phyloP scores from a whole-genome alignment of 176 grass and related monocot species.

The Ananas comosus region DNA sequence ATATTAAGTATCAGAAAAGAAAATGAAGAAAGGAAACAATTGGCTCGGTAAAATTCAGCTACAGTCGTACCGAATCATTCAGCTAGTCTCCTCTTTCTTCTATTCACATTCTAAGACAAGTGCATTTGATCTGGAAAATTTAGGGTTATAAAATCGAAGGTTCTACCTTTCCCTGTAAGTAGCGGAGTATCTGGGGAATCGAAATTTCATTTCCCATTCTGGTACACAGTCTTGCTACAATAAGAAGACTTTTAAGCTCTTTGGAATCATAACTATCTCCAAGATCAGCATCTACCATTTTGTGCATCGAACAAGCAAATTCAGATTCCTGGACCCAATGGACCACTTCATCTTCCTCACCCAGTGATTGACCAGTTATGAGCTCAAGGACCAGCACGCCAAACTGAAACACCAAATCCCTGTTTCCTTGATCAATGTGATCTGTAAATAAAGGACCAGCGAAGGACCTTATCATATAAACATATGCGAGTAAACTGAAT shows the following conservation, averaged over 20 bases:
- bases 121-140: neutral
- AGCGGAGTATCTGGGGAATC: conserved; percentile 66
- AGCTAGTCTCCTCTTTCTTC: neutral
- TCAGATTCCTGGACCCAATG: conserved; percentile 77
- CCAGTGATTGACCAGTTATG: conserved; percentile 71
- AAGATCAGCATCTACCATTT: conserved; percentile 95
- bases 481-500: neutral
- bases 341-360: conserved; percentile 63
- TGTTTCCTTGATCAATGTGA: conserved; percentile 41
- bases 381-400: conserved; percentile 90
- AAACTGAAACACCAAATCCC: conserved; percentile 66
- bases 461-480: neutral
- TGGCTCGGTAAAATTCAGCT: no score
- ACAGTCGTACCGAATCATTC: neutral
- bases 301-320: conserved; percentile 48
- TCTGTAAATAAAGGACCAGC: conserved; percentile 30
- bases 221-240: conserved; percentile 80
- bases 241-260: conserved; percentile 68
- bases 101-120: conserved; percentile 16
- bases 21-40: neutral
- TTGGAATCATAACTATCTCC: conserved; percentile 59
- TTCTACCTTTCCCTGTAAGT: conserved; percentile 55
- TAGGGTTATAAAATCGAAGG: conserved; percentile 1
- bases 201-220: conserved; percentile 37
- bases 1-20: neutral